Evolutionary conservation across 2,329 filamentous ascomycete genomes (phyloP), one percentile per base, ranked within the genome.

Genomic region (Emergomyces orientalis): DNA sequence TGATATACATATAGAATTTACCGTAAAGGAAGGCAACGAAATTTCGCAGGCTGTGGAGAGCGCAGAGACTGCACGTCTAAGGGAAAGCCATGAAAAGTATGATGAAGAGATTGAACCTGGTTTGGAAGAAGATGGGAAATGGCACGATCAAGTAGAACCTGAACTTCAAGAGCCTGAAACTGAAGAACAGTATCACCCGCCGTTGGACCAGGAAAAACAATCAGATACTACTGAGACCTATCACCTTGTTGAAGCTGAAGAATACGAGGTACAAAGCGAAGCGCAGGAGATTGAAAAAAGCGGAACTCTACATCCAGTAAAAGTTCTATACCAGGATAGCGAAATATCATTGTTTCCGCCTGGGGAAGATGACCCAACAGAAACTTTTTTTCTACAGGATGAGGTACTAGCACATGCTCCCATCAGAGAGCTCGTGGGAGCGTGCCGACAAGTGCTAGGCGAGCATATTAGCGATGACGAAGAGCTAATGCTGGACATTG

Each of bases 301-400:
- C 32, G 49, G 67, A 41, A 62, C 65, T 39, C 41, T 78, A 17
- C 73, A 82, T 71, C 77, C 80, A 56, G 78, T 85, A 22, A 78
- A 79, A 49, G 77, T 87, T 22, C 69, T 79, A n/a, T 87, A 85
- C 68, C 78, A 81, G 64, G 80, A 79, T 17, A 77, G 76, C 59
- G 80, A 84, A 62, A 84, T 86, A 65, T 82, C 80, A 17, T 72
- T 87, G 8, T 87, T 87, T 68, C 82, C 83, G 43, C 83, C 82
- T 2, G 75, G 76, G 27, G 78, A 80, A 64, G 77, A 79, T 63
- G 80, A 83, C 62, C 77, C 80, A 37, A 79, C 82, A 7, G 79
- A 83, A 65, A 79, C 78, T 0, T 86, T 79, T 65, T 82, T 87
- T 52, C 75, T 87, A 27, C 77, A 81, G 66, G 81, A 87, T 67